Evolutionary conservation across 1,284 basidiomycete genomes (phyloP), one percentile per base, ranked within the genome.

Genomic region (Ceraceosorus guamensis): DNA sequence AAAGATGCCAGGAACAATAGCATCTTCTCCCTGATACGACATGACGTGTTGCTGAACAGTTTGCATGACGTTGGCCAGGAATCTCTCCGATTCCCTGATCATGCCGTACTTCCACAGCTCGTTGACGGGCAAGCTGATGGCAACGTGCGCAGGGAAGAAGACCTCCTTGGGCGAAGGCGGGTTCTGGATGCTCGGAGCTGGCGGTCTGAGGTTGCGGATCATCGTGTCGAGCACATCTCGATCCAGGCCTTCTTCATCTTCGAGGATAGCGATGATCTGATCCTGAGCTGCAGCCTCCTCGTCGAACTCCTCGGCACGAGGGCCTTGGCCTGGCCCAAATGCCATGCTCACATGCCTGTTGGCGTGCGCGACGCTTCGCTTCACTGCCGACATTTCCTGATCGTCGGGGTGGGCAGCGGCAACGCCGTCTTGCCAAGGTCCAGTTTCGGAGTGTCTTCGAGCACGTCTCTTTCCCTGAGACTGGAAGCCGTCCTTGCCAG

Each of bases 51-150:
- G 83, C 80, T 99, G 95, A 62, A 99, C 88, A 14, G 87, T 89
- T 77, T 97, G 92, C 93, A 98, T 98, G 56, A 98, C 89, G 73
- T 96, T 97, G 43, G 95, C 95, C 59, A 99, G 81, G 84, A 98
- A 98, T 41, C 92, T 83, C 77, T 98, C 95, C 78, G 91, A 95
- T 78, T 98, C 93, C 31, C 86, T 83, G 67, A 98, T 96, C 70
- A 99, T 84, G 32, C 92, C 91, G 71, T 96, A 91, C 79, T 97
- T 97, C 95, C 95, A 99, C 93, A 98, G 98, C 79, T 98, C 95
- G 78, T 98, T 99, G 18, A 91, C 95, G 59, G 96, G 87, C 50
- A 98, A 81, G 70, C 88, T 91, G 78, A 98, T 98, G 37, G 37
- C 37, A 59, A 99, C 83, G 77, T 98, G 97, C n/a, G 95, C 93